Base-by-base conservation (phyloP, 83 land plant species). In the Picea abies region DNA sequence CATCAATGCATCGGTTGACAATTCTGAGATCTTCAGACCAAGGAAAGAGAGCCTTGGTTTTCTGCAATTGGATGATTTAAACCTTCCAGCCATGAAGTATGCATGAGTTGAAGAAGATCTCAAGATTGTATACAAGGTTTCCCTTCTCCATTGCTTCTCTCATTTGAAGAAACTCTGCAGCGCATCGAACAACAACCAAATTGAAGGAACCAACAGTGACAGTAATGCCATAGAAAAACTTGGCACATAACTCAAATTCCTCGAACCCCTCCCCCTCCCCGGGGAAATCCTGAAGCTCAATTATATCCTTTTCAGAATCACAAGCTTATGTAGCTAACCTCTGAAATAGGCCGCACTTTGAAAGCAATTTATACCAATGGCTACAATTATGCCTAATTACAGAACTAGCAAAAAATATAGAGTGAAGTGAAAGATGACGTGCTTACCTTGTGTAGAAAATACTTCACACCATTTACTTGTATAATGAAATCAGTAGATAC, bases 141-240 rank as follows among this genome's bases (percentile, higher is more conserved):
- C 95, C 90, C 78, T 91, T 92, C 83, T 90, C 95, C 12, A 90
- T 86, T 58, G 84, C 91, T 35, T 93, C 95, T 3, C 86, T 89
- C 95, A 93, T 93, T 73, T 82, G 79, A 23, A 82, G 83, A 66
- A 72, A 70, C 47, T 69, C 83, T 9, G 79, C 79, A 56, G 83
- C 83, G 25, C 83, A 72, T 56, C 83, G 83, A 20, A 71, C 79
- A 20, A 61, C 61, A 47, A 82, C 83, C 14, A 82, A 4, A 60
- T 82, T 82, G 37, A 26, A 29, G 44, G 83, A 78, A 37, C 83
- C 52, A 6, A 82, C 78, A 26, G 83, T 82, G 78, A 82, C 76
- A 7, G 22, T 49, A 32, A 82, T 82, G 16, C 83, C 83, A 70
- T 82, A 82, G 56, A 78, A 82, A 56, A 82, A 82, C 44, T 82